phyloP scores from a whole-genome alignment of 768 basidiomycete species.

The Gyrodon lividus region DNA sequence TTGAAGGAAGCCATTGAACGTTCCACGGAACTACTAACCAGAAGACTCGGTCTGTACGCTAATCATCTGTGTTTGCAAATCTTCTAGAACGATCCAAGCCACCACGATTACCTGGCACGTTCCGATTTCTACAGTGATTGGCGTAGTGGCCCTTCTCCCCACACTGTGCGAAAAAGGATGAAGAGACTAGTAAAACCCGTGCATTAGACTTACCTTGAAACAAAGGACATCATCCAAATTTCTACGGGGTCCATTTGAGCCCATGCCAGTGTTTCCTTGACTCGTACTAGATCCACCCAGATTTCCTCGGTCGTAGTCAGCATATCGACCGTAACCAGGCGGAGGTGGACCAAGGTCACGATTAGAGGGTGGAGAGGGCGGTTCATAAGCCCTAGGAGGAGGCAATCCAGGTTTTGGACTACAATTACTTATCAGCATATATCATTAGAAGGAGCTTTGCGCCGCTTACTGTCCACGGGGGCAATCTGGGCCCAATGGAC shows the following conservation, averaged over 20 bases:
- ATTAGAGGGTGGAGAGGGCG: slow-evolving; percentile 70
- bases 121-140: slow-evolving; percentile 87
- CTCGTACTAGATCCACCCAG: slow-evolving; percentile 30
- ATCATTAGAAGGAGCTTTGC: slow-evolving; percentile 2
- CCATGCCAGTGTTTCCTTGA: slow-evolving; percentile 27
- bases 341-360: slow-evolving; percentile 89
- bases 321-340: slow-evolving; percentile 85
- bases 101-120: slow-evolving; percentile 88
- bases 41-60: background rate
- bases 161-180: slow-evolving; percentile 49
- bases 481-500: slow-evolving; percentile 87
- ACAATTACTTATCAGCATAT: slow-evolving; percentile 7
- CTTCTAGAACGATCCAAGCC: slow-evolving; percentile 58
- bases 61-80: slow-evolving; percentile 31
- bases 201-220: slow-evolving; percentile 64
- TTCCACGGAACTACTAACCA: background rate
- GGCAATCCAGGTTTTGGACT: slow-evolving; percentile 82
- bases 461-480: slow-evolving; percentile 80
- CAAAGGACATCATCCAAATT: slow-evolving; percentile 84
- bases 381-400: slow-evolving; percentile 69
- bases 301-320: slow-evolving; percentile 62
- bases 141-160: slow-evolving; percentile 95
- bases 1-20: too few relatives aligned
- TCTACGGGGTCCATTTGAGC: slow-evolving; percentile 50
- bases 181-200: slow-evolving; percentile 3